Evolutionary conservation across 768 basidiomycete species (phyloP).

Genomic region (Kwoniella sp.): DNA sequence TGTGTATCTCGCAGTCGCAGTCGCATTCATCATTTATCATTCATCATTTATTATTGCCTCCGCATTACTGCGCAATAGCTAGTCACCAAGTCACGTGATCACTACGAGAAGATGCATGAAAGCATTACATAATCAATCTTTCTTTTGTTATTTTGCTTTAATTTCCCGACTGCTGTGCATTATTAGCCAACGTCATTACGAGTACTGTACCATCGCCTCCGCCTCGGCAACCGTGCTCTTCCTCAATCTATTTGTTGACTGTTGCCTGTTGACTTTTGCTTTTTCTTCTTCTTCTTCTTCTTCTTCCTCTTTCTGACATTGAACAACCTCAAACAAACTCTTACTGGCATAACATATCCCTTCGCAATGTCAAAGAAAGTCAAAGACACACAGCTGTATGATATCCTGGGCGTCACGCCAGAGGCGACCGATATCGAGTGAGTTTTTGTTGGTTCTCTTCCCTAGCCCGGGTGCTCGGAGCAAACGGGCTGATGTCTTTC

Average conservation of each 20-base stretch:
- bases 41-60: not conserved
- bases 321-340: not conserved
- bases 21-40: not conserved
- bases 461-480: too few relatives aligned
- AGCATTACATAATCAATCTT: not conserved
- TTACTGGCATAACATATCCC: not conserved
- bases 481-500: too few relatives aligned
- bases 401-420: constrained; percentile 54
- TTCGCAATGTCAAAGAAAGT: constrained; percentile 43
- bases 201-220: too few relatives aligned
- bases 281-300: not conserved
- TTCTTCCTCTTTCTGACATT: not conserved
- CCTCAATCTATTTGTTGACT: not conserved
- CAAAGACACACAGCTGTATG: constrained; percentile 55
- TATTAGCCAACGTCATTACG: not conserved
- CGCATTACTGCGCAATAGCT: not conserved
- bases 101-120: not conserved
- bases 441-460: constrained; percentile 8
- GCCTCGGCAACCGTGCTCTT: not conserved
- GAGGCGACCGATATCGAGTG: constrained; percentile 55
- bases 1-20: not conserved
- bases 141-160: not conserved
- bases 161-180: not conserved
- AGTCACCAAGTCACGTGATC: not conserved
- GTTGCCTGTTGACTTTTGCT: not conserved